Evolutionary conservation across 1,284 basidiomycete species (phyloP).

Genomic region (Chondrostereum purpureum): DNA sequence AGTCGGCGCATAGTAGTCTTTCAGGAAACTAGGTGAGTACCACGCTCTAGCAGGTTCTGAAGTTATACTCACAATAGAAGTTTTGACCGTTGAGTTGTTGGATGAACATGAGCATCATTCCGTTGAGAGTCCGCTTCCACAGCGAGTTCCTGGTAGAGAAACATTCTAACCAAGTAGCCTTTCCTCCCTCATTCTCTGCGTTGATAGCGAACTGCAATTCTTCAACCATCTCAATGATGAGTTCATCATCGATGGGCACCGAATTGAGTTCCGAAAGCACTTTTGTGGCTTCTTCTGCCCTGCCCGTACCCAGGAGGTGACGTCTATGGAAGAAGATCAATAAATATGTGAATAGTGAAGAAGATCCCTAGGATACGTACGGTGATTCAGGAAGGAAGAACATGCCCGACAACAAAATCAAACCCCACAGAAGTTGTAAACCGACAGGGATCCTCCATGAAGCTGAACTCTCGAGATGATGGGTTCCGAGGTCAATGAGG

Average conservation of each 20-base stretch:
- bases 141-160: slow-evolving; percentile 65
- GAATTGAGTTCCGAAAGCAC: slow-evolving; percentile 66
- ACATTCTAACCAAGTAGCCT: slow-evolving; percentile 74
- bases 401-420: slow-evolving; percentile 61
- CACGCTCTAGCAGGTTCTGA: slow-evolving; percentile 2
- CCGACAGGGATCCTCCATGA: slow-evolving; percentile 72
- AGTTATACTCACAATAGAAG: slow-evolving; percentile 63
- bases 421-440: slow-evolving; percentile 61
- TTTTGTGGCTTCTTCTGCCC: slow-evolving; percentile 44
- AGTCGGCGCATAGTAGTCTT: slow-evolving; percentile 78
- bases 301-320: slow-evolving; percentile 52
- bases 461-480: slow-evolving; percentile 48
- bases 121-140: slow-evolving; percentile 68
- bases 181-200: slow-evolving; percentile 70
- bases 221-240: slow-evolving; percentile 59
- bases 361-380: slow-evolving; percentile 37
- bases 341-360: neutral
- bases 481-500: slow-evolving; percentile 66
- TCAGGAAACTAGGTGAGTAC: neutral
- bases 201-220: slow-evolving; percentile 67
- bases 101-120: slow-evolving; percentile 79
- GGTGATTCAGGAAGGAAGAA: slow-evolving; percentile 79
- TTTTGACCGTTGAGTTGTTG: slow-evolving; percentile 76
- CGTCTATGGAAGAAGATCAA: slow-evolving; percentile 33
- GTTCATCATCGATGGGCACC: slow-evolving; percentile 50